Evolutionary conservation across 2,329 filamentous ascomycete species (phyloP), one percentile per base, ranked within the genome.

Genomic region (Epichloe hybrida): DNA sequence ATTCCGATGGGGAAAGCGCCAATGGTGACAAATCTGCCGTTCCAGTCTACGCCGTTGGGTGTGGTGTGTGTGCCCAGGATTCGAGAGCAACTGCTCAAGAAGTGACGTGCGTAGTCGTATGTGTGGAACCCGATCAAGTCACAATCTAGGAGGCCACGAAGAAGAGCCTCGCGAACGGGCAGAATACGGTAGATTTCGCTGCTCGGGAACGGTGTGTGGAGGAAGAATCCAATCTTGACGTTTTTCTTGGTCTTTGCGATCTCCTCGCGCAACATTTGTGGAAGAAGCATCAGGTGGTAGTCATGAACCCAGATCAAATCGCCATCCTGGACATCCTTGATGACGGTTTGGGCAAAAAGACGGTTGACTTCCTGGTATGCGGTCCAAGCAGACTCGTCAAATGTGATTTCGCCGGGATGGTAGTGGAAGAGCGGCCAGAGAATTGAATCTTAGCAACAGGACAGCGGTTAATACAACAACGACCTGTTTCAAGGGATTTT

Each of bases 341-440:
- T 82, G 57, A 98, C 84, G 13, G 86, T 83, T 70, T 91, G 84
- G 53, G 93, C 91, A 62, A 97, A 98, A 7, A 95, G 76, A 46
- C 85, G 81, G 69, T 97, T 98, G 57, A 94, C 91, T 64, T 95
- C 86, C 61, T 83, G 83, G 72, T 97, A 97, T 49, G 89, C 91
- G 23, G 83, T 78, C 93, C 93, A 98, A 4, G 89, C 86, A 41
- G 84, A 85, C 70, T 97, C 91, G 70, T 97, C 90, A 66, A 97
- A 97, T 43, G 89, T 95, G 61, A 97, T 96, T 74, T 97, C 91
- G 64, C 91, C 91, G 48, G 93, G 91, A 69, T 98, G 93, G 71
- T 97, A 97, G 72, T 97, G 93, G 74, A 98, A 95, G 39, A 98
- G 81, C 3, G 93, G 93, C 93, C 93, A 98, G 54, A 98, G 83